Conservation (phyloP, 495 filamentous ascomycete genomes). For the Penicillium verhagenii region DNA sequence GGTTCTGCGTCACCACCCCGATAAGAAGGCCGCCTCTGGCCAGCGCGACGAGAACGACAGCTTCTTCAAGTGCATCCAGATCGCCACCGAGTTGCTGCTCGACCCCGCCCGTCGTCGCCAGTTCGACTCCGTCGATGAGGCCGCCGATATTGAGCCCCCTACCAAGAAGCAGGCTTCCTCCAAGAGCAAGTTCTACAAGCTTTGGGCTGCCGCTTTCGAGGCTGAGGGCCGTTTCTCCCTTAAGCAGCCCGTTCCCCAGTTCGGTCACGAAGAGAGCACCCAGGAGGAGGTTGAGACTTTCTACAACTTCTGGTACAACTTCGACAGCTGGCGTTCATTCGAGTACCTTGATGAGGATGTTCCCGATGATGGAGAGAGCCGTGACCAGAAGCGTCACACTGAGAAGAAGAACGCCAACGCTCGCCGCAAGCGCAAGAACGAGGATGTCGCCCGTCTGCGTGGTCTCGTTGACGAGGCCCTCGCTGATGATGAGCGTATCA, state of each 20-base stretch:
- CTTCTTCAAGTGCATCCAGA: constrained; percentile 99
- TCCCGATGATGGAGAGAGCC: constrained; percentile 96
- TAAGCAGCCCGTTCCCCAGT: constrained; percentile 76
- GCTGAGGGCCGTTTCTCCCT: constrained; percentile 91
- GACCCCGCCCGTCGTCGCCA: constrained; percentile 93
- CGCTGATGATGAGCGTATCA: constrained; percentile 87
- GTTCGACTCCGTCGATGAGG: constrained; percentile 94
- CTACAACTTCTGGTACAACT: constrained; percentile 99
- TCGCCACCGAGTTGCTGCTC: constrained; percentile 87
- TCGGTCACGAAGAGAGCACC: constrained; percentile 80
- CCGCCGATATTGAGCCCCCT: constrained; percentile 85
- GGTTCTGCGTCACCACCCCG: constrained; percentile 96
- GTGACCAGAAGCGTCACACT: constrained; percentile 96
- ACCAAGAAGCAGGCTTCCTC: constrained; percentile 82
- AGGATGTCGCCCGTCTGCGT: constrained; percentile 88
- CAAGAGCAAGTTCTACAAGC: constrained; percentile 84
- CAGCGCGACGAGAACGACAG: constrained; percentile 88
- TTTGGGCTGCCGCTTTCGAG: constrained; percentile 84
- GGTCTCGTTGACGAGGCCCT: constrained; percentile 84
- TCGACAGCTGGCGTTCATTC: constrained; percentile 96
- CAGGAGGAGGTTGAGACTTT: constrained; percentile 89
- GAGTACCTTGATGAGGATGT: constrained; percentile 99
- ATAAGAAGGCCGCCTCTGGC: constrained; percentile 88
- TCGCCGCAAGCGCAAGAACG: constrained; percentile 97
- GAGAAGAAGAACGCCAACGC: constrained; percentile 98